phyloP scores from a whole-genome alignment of 2,329 filamentous ascomycete genomes.

The Zasmidium cellare region DNA sequence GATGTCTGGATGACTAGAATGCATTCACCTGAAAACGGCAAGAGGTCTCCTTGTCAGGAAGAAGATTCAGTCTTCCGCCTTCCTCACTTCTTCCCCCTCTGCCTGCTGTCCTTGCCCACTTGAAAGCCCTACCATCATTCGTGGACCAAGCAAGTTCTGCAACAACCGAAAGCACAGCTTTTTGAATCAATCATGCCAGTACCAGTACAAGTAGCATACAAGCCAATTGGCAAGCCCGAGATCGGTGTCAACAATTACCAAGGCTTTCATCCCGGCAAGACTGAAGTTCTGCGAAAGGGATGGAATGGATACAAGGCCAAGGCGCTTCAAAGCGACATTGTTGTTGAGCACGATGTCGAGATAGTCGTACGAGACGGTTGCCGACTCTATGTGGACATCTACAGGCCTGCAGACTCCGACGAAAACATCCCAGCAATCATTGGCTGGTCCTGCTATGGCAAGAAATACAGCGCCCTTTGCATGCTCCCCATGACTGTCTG shows the following conservation, averaged over 20 bases:
- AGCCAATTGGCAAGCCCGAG: constrained; percentile 37
- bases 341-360: constrained; percentile 48
- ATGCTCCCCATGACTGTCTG: constrained; percentile 42
- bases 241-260: constrained; percentile 44
- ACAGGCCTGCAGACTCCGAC: constrained; percentile 38
- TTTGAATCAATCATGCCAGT: constrained; percentile 6
- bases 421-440: constrained; percentile 46
- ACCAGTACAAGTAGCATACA: constrained; percentile 20
- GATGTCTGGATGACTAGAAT: background rate
- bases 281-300: constrained; percentile 41
- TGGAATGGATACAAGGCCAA: constrained; percentile 40
- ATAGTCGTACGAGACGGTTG: constrained; percentile 46
- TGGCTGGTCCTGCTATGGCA: constrained; percentile 49
- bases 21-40: too few relatives aligned
- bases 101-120: too few relatives aligned
- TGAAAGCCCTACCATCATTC: too few relatives aligned
- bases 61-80: too few relatives aligned
- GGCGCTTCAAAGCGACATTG: constrained; percentile 40
- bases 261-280: constrained; percentile 41
- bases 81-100: too few relatives aligned
- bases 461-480: constrained; percentile 42
- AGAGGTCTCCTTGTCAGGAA: too few relatives aligned
- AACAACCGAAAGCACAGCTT: too few relatives aligned
- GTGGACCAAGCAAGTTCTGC: too few relatives aligned
- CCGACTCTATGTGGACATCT: constrained; percentile 47